These are phyloP conservation scores for Sistotremastrum niveocremeum DNA, from an alignment of 768 basidiomycete species.

Conservation along the genomic window DNA sequence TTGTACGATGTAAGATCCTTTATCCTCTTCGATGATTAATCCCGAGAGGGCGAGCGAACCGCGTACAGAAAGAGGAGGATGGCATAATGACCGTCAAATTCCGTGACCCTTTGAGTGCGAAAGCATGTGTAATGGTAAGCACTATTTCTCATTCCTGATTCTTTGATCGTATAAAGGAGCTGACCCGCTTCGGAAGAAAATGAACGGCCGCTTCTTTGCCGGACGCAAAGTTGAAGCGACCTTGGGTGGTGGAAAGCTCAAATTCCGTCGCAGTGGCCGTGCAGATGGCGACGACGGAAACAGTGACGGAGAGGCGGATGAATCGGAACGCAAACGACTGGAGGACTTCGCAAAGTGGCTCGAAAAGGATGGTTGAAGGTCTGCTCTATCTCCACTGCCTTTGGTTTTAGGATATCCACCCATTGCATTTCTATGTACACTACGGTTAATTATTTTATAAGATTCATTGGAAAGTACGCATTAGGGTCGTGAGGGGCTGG, in stretches of 20 bases:
- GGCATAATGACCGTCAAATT: slow-evolving; percentile 97
- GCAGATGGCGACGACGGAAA: slow-evolving; percentile 44
- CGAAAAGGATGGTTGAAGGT: slow-evolving; percentile 44
- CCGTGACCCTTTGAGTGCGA: slow-evolving; percentile 80
- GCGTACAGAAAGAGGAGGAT: slow-evolving; percentile 68
- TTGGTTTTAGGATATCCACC: neutral
- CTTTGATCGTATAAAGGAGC: neutral
- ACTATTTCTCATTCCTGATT: slow-evolving; percentile 1
- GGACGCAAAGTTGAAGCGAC: slow-evolving; percentile 73
- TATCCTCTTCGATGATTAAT: slow-evolving; percentile 2
- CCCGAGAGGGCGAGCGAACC: neutral
- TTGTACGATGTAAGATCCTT: slow-evolving; percentile 73
- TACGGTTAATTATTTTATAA: slow-evolving; percentile 24
- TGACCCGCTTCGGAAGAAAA: slow-evolving; percentile 44
- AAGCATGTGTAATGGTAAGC: slow-evolving; percentile 79
- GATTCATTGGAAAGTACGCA: slow-evolving; percentile 73
- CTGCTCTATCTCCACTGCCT: no score
- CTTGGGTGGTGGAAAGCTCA: slow-evolving; percentile 68
- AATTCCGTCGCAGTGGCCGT: slow-evolving; percentile 63
- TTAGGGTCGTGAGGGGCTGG: slow-evolving; percentile 75
- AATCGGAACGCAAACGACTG: slow-evolving; percentile 70
- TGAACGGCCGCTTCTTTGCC: slow-evolving; percentile 87
- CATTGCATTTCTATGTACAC: slow-evolving; percentile 1
- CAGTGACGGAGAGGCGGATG: slow-evolving; percentile 37
- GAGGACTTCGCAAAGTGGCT: slow-evolving; percentile 86